Conservation (phyloP, 169 alveolate species). For the Eimeria acervulina region DNA sequence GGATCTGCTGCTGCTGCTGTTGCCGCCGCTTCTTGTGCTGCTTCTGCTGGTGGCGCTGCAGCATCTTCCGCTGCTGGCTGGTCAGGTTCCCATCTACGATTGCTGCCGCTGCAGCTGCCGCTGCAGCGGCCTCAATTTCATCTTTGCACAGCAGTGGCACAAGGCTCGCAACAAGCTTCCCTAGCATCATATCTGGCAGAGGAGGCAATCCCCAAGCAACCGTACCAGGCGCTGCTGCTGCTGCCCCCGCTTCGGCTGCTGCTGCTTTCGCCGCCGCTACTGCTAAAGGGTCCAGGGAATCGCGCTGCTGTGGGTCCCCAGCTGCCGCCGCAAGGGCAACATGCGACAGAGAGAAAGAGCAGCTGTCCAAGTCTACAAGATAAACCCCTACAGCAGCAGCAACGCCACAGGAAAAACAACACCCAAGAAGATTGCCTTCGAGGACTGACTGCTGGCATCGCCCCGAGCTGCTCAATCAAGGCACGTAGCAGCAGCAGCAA, state of each 20-base stretch:
- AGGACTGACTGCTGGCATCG: neutral
- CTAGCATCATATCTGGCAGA: conserved; percentile 44
- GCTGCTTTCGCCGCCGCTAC: conserved; percentile 36
- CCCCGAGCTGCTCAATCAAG: neutral
- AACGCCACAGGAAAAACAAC: neutral
- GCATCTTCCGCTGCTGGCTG: conserved; percentile 67
- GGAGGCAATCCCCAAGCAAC: conserved; percentile 67
- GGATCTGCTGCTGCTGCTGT: conserved; percentile 63
- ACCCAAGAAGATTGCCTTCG: neutral
- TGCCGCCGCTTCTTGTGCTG: conserved; percentile 65
- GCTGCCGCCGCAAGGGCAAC: conserved; percentile 63
- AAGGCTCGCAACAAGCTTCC: conserved; percentile 45
- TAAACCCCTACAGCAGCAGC: conserved; percentile 44
- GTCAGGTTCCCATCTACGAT: conserved; percentile 63
- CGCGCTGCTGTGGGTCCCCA: conserved; percentile 53
- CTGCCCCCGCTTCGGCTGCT: conserved; percentile 47
- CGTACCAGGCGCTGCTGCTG: conserved; percentile 52
- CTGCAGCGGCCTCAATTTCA: conserved; percentile 62
- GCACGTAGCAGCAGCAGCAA: neutral
- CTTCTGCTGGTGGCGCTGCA: conserved; percentile 71
- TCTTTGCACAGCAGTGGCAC: conserved; percentile 64
- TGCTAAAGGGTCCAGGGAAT: conserved; percentile 37
- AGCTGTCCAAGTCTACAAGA: conserved; percentile 49
- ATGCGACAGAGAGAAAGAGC: conserved; percentile 50
- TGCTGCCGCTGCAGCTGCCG: conserved; percentile 69